These are phyloP conservation scores for Spathaspora sp. DNA, from an alignment of 1,139 yeast species.

Conservation along the genomic window DNA sequence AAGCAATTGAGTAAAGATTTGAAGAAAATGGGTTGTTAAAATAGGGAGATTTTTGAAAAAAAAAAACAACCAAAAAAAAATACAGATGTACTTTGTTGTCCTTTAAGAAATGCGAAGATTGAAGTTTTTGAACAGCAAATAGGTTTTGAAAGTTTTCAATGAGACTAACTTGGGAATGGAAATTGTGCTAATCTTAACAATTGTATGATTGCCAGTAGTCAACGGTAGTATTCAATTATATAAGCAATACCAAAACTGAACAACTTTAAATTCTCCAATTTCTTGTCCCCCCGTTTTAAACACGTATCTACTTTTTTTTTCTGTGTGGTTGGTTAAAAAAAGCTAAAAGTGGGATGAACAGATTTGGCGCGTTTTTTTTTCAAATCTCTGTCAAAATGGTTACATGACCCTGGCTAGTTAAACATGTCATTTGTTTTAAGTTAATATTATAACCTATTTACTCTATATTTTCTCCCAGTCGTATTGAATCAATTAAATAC, in stretches of 20 bases:
- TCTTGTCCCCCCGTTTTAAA: neutral
- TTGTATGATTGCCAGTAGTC: too few species aligned
- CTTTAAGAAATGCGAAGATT: neutral
- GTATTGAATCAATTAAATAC: constrained; percentile 11
- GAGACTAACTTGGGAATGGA: neutral
- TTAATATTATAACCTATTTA: neutral
- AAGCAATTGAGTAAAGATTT: neutral
- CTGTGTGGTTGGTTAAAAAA: neutral
- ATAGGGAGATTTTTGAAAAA: neutral
- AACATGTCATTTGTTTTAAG: neutral
- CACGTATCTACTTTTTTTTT: neutral
- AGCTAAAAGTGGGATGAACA: neutral
- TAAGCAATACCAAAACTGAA: neutral
- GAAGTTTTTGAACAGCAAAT: neutral
- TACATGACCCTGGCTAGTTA: too few species aligned
- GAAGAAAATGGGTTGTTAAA: neutral
- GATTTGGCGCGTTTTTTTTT: neutral
- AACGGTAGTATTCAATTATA: neutral
- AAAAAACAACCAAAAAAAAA: neutral
- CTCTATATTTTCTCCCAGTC: neutral
- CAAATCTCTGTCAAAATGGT: too few species aligned
- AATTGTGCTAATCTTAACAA: neutral
- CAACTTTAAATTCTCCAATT: neutral
- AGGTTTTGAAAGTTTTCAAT: neutral
- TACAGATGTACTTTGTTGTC: neutral